phyloP scores from a whole-genome alignment of 2,329 filamentous ascomycete genomes.

The Tolypocladium amazonense region DNA sequence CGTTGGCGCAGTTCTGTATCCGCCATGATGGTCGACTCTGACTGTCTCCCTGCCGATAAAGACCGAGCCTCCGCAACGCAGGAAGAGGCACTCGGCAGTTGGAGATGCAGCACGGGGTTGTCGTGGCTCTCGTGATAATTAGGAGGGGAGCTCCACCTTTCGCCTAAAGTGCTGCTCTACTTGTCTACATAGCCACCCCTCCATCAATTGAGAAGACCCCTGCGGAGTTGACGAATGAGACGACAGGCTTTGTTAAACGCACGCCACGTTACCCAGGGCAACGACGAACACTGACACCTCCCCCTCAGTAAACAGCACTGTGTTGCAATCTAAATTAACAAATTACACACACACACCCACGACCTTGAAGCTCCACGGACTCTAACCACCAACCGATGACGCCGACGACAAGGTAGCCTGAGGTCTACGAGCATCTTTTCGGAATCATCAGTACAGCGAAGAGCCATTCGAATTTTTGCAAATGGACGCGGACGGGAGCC shows the following conservation, averaged over 20 bases:
- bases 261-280: constrained; percentile 5
- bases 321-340: neutral
- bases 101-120: neutral
- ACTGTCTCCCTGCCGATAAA: neutral
- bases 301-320: constrained; percentile 7
- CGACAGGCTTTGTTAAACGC: neutral
- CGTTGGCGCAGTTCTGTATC: constrained; percentile 32
- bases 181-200: neutral
- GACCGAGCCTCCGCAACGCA: neutral
- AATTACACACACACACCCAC: neutral
- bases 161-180: neutral
- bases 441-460: neutral
- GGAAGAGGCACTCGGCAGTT: neutral
- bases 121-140: neutral
- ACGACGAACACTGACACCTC: neutral
- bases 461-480: neutral
- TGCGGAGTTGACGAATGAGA: neutral
- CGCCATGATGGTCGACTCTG: constrained; percentile 17
- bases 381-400: neutral
- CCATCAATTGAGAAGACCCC: neutral
- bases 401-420: constrained; percentile 1
- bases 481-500: constrained; percentile 37
- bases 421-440: neutral
- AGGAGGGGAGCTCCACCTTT: neutral
- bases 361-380: neutral